Evolutionary conservation across 495 filamentous ascomycete genomes (phyloP).

Genomic region (Ramalina peruviana): DNA sequence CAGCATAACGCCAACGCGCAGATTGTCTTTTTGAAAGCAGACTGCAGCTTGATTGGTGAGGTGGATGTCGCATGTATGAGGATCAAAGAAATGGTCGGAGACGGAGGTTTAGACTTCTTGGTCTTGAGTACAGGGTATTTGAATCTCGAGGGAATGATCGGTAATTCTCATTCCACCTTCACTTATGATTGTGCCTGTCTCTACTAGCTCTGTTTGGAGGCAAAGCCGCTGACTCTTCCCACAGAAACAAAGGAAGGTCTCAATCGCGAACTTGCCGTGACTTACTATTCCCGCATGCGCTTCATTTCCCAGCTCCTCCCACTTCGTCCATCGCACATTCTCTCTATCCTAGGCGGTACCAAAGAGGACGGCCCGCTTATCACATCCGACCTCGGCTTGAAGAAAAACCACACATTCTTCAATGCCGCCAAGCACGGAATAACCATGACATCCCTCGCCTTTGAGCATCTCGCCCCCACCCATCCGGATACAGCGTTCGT

Average conservation of each 20-base stretch:
- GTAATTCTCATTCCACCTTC: not conserved
- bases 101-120: not conserved
- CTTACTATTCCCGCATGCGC: conserved; percentile 3
- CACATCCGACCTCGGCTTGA: not conserved
- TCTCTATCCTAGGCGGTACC: conserved; percentile 1
- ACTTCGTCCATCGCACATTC: not conserved
- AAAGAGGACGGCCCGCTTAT: not conserved
- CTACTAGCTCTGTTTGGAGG: too few relatives aligned
- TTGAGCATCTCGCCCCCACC: conserved; percentile 20
- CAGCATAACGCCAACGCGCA: not conserved
- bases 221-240: not conserved
- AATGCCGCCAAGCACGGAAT: conserved; percentile 8
- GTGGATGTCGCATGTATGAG: not conserved
- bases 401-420: not conserved
- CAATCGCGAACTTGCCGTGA: not conserved
- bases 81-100: not conserved
- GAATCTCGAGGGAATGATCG: not conserved
- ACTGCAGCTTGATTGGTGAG: not conserved
- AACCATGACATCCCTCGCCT: conserved; percentile 17
- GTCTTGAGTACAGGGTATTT: not conserved
- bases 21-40: not conserved
- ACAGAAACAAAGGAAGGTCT: conserved; percentile 3
- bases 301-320: not conserved
- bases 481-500: conserved; percentile 22
- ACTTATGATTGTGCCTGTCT: too few relatives aligned